A percentile compares a stretch with the other conserved stretches of the same genome.
These are phyloP conservation scores for Coriolopsis trogii DNA, from an alignment of 1,284 basidiomycete species.

Conservation along the genomic window DNA sequence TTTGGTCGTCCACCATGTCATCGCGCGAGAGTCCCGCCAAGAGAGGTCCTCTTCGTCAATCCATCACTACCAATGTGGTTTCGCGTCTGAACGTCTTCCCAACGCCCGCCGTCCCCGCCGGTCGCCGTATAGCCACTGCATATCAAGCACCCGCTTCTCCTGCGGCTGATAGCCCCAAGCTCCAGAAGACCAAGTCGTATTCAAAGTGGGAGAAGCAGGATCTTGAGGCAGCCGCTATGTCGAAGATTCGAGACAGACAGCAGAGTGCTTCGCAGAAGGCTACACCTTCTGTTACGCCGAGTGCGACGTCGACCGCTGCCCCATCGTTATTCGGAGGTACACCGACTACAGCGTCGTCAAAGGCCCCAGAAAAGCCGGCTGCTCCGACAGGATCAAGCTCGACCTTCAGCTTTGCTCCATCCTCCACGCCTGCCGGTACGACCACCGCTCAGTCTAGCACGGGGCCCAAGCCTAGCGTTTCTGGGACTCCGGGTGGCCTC, in stretches of 20 bases:
- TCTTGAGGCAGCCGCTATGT: constrained; percentile 75
- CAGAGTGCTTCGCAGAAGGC: too few species aligned
- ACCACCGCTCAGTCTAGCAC: constrained; percentile 7
- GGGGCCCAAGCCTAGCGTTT: constrained; percentile 11
- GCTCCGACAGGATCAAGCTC: constrained; percentile 1
- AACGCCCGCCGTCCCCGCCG: constrained; percentile 29
- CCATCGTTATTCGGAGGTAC: constrained; percentile 14
- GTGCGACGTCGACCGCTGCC: constrained; percentile 19
- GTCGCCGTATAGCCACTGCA: constrained; percentile 43
- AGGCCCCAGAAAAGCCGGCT: constrained; percentile 13
- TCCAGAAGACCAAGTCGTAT: constrained; percentile 49
- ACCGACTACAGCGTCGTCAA: constrained; percentile 6
- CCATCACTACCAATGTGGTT: constrained; percentile 45
- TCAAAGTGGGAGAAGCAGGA: constrained; percentile 86
- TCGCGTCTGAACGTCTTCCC: constrained; percentile 43
- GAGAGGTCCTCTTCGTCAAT: constrained; percentile 44
- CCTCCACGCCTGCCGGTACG: constrained; percentile 7
- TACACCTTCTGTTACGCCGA: constrained; percentile 24
- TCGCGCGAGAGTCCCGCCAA: constrained; percentile 34
- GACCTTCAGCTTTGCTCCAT: constrained; percentile 13
- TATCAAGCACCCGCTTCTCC: constrained; percentile 35
- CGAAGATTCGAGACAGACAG: constrained; percentile 37
- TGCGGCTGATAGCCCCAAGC: constrained; percentile 55
- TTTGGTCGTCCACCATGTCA: constrained; percentile 46
- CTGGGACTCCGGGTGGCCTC: constrained; percentile 3